phyloP scores from a whole-genome alignment of 2,329 filamentous ascomycete genomes.

The Blastomyces parvus region DNA sequence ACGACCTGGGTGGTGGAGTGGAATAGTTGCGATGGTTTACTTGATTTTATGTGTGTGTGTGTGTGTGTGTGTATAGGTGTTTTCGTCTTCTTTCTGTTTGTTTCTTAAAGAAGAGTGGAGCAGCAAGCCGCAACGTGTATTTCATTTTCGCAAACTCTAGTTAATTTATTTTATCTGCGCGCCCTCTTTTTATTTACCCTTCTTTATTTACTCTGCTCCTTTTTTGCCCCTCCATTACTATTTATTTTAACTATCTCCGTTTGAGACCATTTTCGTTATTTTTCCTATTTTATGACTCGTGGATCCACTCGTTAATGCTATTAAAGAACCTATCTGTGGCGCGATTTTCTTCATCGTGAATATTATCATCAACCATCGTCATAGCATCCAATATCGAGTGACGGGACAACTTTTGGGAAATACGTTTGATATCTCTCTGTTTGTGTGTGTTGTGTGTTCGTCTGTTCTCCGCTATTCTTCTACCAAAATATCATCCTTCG shows the following conservation, averaged over 20 bases:
- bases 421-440: too few relatives aligned
- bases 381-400: not conserved
- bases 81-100: not conserved
- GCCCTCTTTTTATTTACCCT: not conserved
- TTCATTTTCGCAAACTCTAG: not conserved
- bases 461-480: too few relatives aligned
- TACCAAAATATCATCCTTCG: too few relatives aligned
- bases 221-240: not conserved
- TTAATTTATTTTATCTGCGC: not conserved
- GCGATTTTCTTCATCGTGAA: not conserved
- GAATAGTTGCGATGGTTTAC: constrained; percentile 5
- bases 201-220: not conserved
- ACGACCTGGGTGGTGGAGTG: constrained; percentile 9
- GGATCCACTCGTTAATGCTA: not conserved
- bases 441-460: too few relatives aligned
- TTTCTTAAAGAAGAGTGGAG: not conserved
- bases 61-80: constrained; percentile 1
- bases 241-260: not conserved
- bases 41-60: constrained; percentile 3
- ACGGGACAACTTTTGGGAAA: not conserved
- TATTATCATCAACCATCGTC: not conserved
- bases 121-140: not conserved
- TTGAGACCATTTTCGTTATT: not conserved
- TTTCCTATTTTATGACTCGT: not conserved
- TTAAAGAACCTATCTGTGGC: not conserved